Conservation (phyloP, 2,329 filamentous ascomycete genomes). For the Aureobasidium sp. region DNA sequence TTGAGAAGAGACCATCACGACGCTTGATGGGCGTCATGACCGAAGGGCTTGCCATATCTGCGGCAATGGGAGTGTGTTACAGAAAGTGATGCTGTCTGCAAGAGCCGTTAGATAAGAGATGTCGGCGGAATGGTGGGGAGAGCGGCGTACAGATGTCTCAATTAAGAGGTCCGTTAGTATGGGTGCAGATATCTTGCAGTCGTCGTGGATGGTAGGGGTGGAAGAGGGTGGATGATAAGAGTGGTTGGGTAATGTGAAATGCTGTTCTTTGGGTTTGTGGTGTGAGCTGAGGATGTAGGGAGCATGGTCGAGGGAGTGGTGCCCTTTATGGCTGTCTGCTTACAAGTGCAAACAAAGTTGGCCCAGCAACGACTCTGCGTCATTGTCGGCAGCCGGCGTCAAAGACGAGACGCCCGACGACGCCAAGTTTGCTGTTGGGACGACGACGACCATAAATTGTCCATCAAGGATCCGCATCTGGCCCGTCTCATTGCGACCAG, state of each 20-base stretch:
- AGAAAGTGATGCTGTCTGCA: conserved; percentile 18
- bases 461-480: not conserved
- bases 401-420: conserved; percentile 1
- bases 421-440: conserved; percentile 7
- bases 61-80: not conserved
- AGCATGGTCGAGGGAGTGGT: conserved; percentile 4
- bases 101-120: conserved; percentile 21
- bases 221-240: conserved; percentile 18
- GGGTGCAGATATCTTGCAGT: conserved; percentile 29
- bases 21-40: conserved; percentile 92
- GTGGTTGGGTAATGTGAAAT: conserved; percentile 18
- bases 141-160: conserved; percentile 26
- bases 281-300: conserved; percentile 20
- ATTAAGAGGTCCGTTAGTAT: conserved; percentile 34
- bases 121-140: not conserved
- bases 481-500: not conserved
- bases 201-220: conserved; percentile 22
- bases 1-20: conserved; percentile 85
- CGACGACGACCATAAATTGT: not conserved
- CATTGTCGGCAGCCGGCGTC: not conserved
- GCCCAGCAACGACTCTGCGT: conserved; percentile 4
- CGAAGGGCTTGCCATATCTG: conserved; percentile 67
- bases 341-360: conserved; percentile 15
- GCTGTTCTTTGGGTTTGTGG: conserved; percentile 3
- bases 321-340: conserved; percentile 15